Percentiles rank a stretch among this genome's conserved stretches.
These are phyloP conservation scores for Trichoderma pleuroti DNA, from an alignment of 2,329 filamentous ascomycete species.

Conservation along the genomic window DNA sequence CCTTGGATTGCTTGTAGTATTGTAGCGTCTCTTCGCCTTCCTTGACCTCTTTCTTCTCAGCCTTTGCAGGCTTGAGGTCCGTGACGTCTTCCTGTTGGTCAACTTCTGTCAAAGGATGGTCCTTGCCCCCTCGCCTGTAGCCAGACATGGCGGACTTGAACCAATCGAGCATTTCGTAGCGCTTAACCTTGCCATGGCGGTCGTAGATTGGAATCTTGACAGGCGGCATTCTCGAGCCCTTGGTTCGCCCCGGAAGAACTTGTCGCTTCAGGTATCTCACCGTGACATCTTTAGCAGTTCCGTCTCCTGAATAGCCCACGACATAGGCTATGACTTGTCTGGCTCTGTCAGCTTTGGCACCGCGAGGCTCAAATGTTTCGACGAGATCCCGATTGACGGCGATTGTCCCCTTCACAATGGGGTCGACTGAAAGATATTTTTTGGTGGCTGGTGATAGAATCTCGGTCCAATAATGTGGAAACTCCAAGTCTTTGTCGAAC, in stretches of 20 bases:
- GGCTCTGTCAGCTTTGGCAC: constrained; percentile 75
- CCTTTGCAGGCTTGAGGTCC: constrained; percentile 69
- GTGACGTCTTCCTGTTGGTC: constrained; percentile 77
- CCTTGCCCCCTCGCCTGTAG: constrained; percentile 54
- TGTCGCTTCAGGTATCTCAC: constrained; percentile 82
- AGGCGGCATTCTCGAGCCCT: constrained; percentile 71
- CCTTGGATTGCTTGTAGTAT: constrained; percentile 80
- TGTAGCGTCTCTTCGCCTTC: constrained; percentile 80
- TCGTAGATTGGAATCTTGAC: constrained; percentile 82
- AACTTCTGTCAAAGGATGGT: constrained; percentile 59
- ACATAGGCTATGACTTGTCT: constrained; percentile 91
- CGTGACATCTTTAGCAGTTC: constrained; percentile 91
- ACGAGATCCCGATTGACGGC: constrained; percentile 70
- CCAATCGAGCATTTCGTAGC: constrained; percentile 81
- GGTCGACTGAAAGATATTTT: constrained; percentile 75
- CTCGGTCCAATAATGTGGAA: constrained; percentile 92
- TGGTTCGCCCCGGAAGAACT: constrained; percentile 82
- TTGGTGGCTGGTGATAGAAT: constrained; percentile 77
- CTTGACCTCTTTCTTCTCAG: constrained; percentile 68
- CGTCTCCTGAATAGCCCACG: constrained; percentile 76
- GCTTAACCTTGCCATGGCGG: constrained; percentile 70
- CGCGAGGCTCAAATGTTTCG: constrained; percentile 75
- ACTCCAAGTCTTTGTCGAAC: constrained; percentile 74
- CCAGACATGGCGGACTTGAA: constrained; percentile 75
- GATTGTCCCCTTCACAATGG: constrained; percentile 64